Conservation (phyloP, 1,139 yeast species). For the Wickerhamomyces sp. region DNA sequence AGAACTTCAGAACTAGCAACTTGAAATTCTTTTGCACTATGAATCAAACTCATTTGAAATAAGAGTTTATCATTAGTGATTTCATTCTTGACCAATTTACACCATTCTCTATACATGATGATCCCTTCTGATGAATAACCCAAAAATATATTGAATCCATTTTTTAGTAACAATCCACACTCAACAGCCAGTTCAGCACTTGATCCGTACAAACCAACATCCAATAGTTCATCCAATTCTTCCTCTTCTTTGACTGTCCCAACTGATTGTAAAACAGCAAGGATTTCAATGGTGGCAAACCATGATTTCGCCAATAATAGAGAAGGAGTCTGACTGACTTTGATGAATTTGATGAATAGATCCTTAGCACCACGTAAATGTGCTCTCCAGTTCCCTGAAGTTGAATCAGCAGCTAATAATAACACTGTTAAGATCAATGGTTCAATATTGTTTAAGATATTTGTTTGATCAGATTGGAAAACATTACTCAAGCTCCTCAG, state of each 20-base stretch:
- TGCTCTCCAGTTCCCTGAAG: conserved; percentile 58
- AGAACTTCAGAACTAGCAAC: conserved; percentile 21
- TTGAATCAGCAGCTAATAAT: conserved; percentile 54
- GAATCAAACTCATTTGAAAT: conserved; percentile 19
- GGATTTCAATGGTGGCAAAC: conserved; percentile 56
- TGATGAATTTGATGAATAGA: conserved; percentile 44
- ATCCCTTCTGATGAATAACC: conserved; percentile 36
- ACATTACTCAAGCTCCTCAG: conserved; percentile 41
- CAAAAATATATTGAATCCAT: conserved; percentile 48
- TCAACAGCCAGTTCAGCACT: conserved; percentile 30
- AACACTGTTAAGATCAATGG: conserved; percentile 54
- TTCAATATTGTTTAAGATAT: conserved; percentile 48
- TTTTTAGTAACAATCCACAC: conserved; percentile 36
- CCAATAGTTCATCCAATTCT: conserved; percentile 42
- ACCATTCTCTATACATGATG: conserved; percentile 26
- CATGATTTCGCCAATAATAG: conserved; percentile 53
- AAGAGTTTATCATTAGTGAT: conserved; percentile 19
- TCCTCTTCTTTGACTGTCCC: conserved; percentile 50
- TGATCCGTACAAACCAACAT: conserved; percentile 27
- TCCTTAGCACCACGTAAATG: conserved; percentile 65
- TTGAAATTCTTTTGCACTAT: conserved; percentile 25
- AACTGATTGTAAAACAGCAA: conserved; percentile 49
- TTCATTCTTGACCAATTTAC: conserved; percentile 16
- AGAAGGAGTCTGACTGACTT: conserved; percentile 27
- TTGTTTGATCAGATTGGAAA: conserved; percentile 28